Conservation (phyloP, 2,329 filamentous ascomycete species). For the Pseudocercospora ulei region DNA sequence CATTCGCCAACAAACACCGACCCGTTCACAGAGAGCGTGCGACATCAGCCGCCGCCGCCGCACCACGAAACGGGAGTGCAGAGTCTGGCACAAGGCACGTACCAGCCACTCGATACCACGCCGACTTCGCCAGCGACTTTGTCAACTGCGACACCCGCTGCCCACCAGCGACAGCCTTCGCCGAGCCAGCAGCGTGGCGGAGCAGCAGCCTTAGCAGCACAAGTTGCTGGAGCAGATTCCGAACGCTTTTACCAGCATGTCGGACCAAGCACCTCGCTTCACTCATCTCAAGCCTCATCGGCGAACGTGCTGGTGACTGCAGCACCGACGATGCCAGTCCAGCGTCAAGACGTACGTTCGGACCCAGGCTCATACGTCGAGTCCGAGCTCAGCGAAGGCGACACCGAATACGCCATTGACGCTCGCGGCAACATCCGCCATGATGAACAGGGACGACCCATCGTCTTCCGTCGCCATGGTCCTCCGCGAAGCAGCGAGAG, state of each 20-base stretch:
- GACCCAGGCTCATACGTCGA: constrained; percentile 24
- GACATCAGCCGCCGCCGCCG: constrained; percentile 30
- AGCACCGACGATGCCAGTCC: constrained; percentile 34
- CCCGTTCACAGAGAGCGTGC: constrained; percentile 49
- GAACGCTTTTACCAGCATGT: constrained; percentile 43
- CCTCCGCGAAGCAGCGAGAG: constrained; percentile 19
- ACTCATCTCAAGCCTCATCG: constrained; percentile 25
- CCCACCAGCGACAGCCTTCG: constrained; percentile 11
- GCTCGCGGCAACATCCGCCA: constrained; percentile 51
- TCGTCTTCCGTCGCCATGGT: constrained; percentile 42
- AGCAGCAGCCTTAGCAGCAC: constrained; percentile 10
- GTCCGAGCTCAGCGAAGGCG: constrained; percentile 51
- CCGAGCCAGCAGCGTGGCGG: constrained; percentile 11
- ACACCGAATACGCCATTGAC: constrained; percentile 63
- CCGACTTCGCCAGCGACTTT: constrained; percentile 13
- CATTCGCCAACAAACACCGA: constrained; percentile 52
- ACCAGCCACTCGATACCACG: constrained; percentile 16
- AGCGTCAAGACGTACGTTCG: constrained; percentile 21
- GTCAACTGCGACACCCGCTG: constrained; percentile 11
- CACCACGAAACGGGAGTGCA: constrained; percentile 35
- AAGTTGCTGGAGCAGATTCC: constrained; percentile 18
- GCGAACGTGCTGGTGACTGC: constrained; percentile 12
- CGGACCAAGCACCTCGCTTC: constrained; percentile 31
- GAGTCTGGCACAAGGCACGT: constrained; percentile 18
- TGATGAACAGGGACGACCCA: constrained; percentile 53